Percentiles rank a stretch among this genome's conserved stretches.
phyloP scores from a whole-genome alignment of 352 stramenopile genomes.

The Pythium scleroteichum region DNA sequence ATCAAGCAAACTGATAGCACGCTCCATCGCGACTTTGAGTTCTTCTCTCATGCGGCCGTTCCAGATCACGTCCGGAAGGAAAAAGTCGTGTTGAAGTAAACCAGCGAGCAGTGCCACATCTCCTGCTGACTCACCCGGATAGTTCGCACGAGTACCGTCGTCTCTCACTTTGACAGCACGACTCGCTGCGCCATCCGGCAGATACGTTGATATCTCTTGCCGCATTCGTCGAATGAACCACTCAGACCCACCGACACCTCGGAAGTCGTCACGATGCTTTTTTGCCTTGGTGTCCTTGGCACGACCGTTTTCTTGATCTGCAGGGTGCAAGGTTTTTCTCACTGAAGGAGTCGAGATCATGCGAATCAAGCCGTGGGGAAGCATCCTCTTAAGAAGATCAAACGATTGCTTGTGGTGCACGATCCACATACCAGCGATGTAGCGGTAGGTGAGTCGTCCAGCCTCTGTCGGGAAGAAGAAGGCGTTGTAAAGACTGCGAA shows the following conservation, averaged over 20 bases:
- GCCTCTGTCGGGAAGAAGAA: conserved; percentile 65
- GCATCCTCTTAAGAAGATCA: conserved; percentile 59
- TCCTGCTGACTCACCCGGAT: conserved; percentile 64
- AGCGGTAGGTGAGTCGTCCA: conserved; percentile 71
- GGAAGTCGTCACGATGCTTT: conserved; percentile 19
- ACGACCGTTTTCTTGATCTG: conserved; percentile 1
- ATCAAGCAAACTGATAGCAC: conserved; percentile 11
- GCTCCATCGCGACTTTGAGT: conserved; percentile 38
- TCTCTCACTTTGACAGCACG: conserved; percentile 22
- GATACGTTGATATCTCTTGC: conserved; percentile 50
- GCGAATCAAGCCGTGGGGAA: conserved; percentile 74
- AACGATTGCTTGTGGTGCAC: conserved; percentile 74
- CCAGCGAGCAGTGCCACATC: conserved; percentile 68
- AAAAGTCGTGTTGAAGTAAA: conserved; percentile 70
- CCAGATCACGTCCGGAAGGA: conserved; percentile 83
- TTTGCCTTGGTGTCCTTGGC: conserved; percentile 13
- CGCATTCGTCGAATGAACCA: conserved; percentile 77
- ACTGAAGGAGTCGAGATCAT: conserved; percentile 66
- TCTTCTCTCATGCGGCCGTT: conserved; percentile 58
- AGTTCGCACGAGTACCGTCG: conserved; percentile 64
- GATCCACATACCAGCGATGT: conserved; percentile 75
- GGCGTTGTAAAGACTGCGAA: conserved; percentile 60
- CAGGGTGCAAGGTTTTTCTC: conserved; percentile 49
- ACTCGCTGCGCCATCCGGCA: conserved; percentile 31
- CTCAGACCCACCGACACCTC: conserved; percentile 27